Conservation (phyloP, 169 alveolate species). For the Plasmodium coatneyi region DNA sequence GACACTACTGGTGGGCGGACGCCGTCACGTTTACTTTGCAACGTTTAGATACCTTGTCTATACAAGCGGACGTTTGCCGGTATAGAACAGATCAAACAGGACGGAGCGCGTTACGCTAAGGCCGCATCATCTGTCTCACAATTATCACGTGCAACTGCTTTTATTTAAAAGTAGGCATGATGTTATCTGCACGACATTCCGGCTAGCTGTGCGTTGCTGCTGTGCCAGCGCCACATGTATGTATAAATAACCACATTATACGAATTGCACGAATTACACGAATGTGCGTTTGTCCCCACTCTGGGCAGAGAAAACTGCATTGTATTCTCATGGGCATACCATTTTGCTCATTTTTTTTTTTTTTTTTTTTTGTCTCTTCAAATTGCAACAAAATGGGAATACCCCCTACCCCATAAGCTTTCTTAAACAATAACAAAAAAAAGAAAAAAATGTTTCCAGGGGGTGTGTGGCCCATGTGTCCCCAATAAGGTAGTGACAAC, state of each 20-base stretch:
- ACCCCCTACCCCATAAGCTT: not conserved
- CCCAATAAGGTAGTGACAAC: not conserved
- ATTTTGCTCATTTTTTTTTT: not conserved
- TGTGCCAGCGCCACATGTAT: not conserved
- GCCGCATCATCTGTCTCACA: not conserved
- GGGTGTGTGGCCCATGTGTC: not conserved
- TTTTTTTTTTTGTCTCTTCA: not conserved
- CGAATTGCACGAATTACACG: not conserved
- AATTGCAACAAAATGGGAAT: not conserved
- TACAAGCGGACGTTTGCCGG: not conserved
- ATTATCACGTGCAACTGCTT: not conserved
- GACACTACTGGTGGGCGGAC: not conserved
- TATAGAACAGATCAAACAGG: not conserved
- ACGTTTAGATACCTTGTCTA: not conserved
- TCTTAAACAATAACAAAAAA: not conserved
- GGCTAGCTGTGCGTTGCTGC: not conserved
- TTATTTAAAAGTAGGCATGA: not conserved
- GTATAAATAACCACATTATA: not conserved
- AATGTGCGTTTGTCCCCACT: not conserved
- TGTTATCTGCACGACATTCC: not conserved
- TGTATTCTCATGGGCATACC: not conserved
- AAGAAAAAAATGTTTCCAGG: not conserved
- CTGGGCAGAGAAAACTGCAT: not conserved
- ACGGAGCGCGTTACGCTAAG: not conserved
- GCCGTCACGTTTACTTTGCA: not conserved